Percentiles rank a stretch among this genome's conserved stretches.
Evolutionary conservation across 371 early-diverging fungal species (phyloP).

Genomic region (Fennellomyces sp.): DNA sequence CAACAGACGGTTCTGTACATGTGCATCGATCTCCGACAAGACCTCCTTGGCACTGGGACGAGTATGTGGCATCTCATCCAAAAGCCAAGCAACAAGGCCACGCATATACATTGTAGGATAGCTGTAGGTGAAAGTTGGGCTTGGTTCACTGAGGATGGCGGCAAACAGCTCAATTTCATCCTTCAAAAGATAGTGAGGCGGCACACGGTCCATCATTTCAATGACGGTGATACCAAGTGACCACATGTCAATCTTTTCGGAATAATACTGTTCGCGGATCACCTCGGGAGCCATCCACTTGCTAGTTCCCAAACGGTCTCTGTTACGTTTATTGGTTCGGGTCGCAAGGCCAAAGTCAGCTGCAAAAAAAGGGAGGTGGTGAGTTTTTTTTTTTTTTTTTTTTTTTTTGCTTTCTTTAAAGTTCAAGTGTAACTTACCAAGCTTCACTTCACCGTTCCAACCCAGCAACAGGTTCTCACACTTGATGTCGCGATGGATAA

Average conservation of each 20-base stretch:
- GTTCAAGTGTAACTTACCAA: slow-evolving; percentile 81
- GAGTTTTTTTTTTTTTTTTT: slow-evolving; percentile 24
- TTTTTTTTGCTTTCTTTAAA: slow-evolving; percentile 82
- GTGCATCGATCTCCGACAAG: slow-evolving; percentile 43
- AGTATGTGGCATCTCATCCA: slow-evolving; percentile 44
- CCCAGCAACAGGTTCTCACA: slow-evolving; percentile 98
- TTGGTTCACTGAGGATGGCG: slow-evolving; percentile 42
- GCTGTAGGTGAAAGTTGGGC: slow-evolving; percentile 53
- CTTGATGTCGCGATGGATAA: slow-evolving; percentile 97
- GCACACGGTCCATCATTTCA: slow-evolving; percentile 59
- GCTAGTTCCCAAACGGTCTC: slow-evolving; percentile 92
- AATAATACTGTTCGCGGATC: slow-evolving; percentile 88
- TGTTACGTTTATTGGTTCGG: slow-evolving; percentile 51
- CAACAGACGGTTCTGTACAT: slow-evolving; percentile 43
- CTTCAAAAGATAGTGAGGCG: slow-evolving; percentile 53
- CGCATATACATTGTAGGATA: slow-evolving; percentile 58
- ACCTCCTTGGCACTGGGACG: slow-evolving; percentile 50
- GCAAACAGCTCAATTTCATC: slow-evolving; percentile 51
- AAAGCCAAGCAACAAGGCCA: slow-evolving; percentile 53
- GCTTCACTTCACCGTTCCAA: slow-evolving; percentile 92
- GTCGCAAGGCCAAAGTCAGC: slow-evolving; percentile 53
- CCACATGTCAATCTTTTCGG: slow-evolving; percentile 94
- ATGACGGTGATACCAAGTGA: slow-evolving; percentile 84
- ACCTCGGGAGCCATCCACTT: slow-evolving; percentile 98
- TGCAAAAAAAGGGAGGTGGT: neutral